Percentiles rank a stretch among this genome's conserved stretches.
phyloP scores from a whole-genome alignment of 371 early-diverging fungal species.

The Entomophthora muscae region DNA sequence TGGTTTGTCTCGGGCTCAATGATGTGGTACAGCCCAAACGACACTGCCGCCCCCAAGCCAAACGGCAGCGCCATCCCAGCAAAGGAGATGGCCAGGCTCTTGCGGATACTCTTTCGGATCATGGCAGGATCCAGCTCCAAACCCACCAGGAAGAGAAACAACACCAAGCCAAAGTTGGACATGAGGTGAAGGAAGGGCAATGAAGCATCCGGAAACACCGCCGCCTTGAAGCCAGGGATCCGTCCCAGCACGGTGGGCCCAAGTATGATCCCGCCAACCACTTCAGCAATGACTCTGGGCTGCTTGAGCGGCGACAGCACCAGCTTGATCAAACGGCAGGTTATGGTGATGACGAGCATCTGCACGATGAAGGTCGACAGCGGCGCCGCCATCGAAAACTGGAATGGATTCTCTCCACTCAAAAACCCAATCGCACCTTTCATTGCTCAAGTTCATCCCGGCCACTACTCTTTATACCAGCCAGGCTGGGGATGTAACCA shows the following conservation, averaged over 20 bases:
- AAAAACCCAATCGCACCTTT: background rate
- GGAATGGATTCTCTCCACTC: constrained; percentile 5
- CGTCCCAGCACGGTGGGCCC: constrained; percentile 61
- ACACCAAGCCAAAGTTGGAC: constrained; percentile 72
- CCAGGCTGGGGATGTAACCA: too few species aligned
- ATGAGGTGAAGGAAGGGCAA: constrained; percentile 52
- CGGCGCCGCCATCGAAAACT: background rate
- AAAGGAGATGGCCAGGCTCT: constrained; percentile 31
- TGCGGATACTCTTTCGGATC: constrained; percentile 22
- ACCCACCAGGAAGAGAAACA: constrained; percentile 81
- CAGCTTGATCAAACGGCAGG: constrained; percentile 21
- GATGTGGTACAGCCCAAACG: constrained; percentile 28
- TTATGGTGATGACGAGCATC: background rate
- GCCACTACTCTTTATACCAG: too few species aligned
- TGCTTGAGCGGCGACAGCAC: constrained; percentile 35
- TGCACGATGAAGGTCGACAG: constrained; percentile 8
- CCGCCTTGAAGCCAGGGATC: constrained; percentile 36
- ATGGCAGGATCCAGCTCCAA: constrained; percentile 47
- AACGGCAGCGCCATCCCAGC: constrained; percentile 63
- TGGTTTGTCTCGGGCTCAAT: background rate
- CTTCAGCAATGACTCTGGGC: constrained; percentile 61
- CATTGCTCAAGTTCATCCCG: too few species aligned
- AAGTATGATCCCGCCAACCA: constrained; percentile 55
- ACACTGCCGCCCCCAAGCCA: constrained; percentile 47
- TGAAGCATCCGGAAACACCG: constrained; percentile 40